Evolutionary conservation across 2,329 filamentous ascomycete species (phyloP), one percentile per base, ranked within the genome.

Genomic region (Parafenestella ontariensis): DNA sequence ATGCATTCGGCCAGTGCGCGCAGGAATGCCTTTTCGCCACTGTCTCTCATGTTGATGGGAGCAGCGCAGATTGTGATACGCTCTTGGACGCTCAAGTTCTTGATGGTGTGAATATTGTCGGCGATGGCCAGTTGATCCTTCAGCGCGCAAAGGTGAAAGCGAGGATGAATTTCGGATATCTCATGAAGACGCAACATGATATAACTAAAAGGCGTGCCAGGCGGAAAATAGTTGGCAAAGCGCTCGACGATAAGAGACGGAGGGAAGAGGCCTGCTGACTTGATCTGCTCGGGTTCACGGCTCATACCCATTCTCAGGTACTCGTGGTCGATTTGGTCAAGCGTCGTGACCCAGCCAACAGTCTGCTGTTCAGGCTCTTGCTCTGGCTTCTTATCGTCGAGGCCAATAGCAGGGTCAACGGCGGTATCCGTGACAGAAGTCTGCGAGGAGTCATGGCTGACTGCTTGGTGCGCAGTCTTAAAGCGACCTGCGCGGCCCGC

Each of bases 401-500:
- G 36, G 8, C 51, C 62, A 28, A 65, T 64, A 3, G 47, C 47
- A 18, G 60, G 47, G 13, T 68, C 61, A 4, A 37, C 45, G 10
- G 45, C 45, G 11, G 45, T 18, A 2, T 54, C 50, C 3, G 52
- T 34, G 8, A 56, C 40, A 11, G 53, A 36, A 10, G 49, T 49
- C 26, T 55, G 49, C 15, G 53, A 44, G n/a, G 54, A 61, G 46
- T 72, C 72, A 10, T 62, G 50, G 9, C 54, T 66, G 28, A 70
- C 67, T 24, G 83, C 81, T 68, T 89, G 82, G 24, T 82, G 79
- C 2, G 91, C 91, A 24, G 89, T 88, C 52, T 88, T 87, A 76
- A 88, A 99, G 41, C 95, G 88, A 24, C 95, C 95, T 11, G 95
- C 95, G 62, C 95, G 87, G 17, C 95, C 95, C 45, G 88, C 95